These are phyloP conservation scores for Naganishia vishniacii DNA, from an alignment of 768 basidiomycete species.

Conservation along the genomic window DNA sequence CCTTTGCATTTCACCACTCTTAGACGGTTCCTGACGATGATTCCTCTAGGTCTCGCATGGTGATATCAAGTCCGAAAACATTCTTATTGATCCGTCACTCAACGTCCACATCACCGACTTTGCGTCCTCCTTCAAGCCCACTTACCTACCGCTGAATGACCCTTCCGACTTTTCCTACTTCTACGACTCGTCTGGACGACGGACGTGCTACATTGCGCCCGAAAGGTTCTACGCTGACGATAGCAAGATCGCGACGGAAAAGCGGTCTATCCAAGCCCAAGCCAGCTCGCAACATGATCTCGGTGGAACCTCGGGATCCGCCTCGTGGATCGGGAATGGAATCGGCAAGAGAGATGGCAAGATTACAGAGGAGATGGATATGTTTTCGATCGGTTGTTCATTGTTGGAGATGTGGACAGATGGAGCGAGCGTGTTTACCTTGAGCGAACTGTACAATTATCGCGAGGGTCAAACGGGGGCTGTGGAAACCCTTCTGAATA, in stretches of 20 bases:
- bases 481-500: slow-evolving; percentile 64
- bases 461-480: slow-evolving; percentile 69
- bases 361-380: slow-evolving; percentile 94
- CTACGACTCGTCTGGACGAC: slow-evolving; percentile 87
- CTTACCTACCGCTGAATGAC: slow-evolving; percentile 88
- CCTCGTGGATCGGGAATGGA: slow-evolving; percentile 27
- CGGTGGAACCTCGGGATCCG: slow-evolving; percentile 14
- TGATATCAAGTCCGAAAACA: slow-evolving; percentile 95
- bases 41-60: slow-evolving; percentile 73
- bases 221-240: slow-evolving; percentile 86
- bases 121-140: slow-evolving; percentile 83
- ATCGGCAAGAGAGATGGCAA: slow-evolving; percentile 65
- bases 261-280: slow-evolving; percentile 48
- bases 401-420: slow-evolving; percentile 93
- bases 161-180: slow-evolving; percentile 97
- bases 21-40: not conserved
- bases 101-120: slow-evolving; percentile 95
- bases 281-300: slow-evolving; percentile 8
- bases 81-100: slow-evolving; percentile 92
- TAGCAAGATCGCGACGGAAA: slow-evolving; percentile 66
- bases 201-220: slow-evolving; percentile 93
- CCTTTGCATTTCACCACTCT: not conserved
- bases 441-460: slow-evolving; percentile 93
- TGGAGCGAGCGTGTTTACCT: slow-evolving; percentile 82
- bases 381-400: slow-evolving; percentile 90